Evolutionary conservation across 1,139 yeast genomes (phyloP).

Genomic region (Magnusiomyces sp.): DNA sequence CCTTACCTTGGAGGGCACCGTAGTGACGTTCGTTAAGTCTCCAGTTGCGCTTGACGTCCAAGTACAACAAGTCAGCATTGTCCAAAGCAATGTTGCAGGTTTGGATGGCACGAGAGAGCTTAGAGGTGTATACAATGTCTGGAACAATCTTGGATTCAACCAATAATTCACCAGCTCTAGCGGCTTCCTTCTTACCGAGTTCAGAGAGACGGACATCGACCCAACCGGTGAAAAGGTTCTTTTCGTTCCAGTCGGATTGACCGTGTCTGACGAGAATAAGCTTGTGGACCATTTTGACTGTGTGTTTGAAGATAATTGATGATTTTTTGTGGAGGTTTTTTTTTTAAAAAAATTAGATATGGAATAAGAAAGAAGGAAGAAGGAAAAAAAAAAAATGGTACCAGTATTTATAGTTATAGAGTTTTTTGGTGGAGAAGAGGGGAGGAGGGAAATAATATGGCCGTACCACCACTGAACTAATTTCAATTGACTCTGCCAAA

Average conservation of each 20-base stretch:
- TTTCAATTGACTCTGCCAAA: too few relatives aligned
- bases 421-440: too few relatives aligned
- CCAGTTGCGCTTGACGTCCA: slow-evolving; percentile 94
- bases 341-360: not conserved
- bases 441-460: too few relatives aligned
- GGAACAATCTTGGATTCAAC: slow-evolving; percentile 81
- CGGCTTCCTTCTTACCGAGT: slow-evolving; percentile 83
- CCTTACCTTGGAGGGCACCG: slow-evolving; percentile 98
- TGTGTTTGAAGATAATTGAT: not conserved
- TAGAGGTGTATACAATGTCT: slow-evolving; percentile 85
- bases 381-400: not conserved
- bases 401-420: too few relatives aligned
- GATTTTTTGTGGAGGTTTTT: too few relatives aligned
- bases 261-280: slow-evolving; percentile 67
- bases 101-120: slow-evolving; percentile 91
- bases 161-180: slow-evolving; percentile 86
- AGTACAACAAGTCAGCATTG: slow-evolving; percentile 79
- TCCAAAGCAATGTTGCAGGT: slow-evolving; percentile 95
- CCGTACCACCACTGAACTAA: too few relatives aligned
- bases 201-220: slow-evolving; percentile 86
- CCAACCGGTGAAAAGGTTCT: slow-evolving; percentile 99
- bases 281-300: slow-evolving; percentile 23
- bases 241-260: slow-evolving; percentile 98
- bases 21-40: slow-evolving; percentile 98
- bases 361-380: not conserved